phyloP scores from a whole-genome alignment of 805 yeast genomes.

The Kluyveromyces lactis region DNA sequence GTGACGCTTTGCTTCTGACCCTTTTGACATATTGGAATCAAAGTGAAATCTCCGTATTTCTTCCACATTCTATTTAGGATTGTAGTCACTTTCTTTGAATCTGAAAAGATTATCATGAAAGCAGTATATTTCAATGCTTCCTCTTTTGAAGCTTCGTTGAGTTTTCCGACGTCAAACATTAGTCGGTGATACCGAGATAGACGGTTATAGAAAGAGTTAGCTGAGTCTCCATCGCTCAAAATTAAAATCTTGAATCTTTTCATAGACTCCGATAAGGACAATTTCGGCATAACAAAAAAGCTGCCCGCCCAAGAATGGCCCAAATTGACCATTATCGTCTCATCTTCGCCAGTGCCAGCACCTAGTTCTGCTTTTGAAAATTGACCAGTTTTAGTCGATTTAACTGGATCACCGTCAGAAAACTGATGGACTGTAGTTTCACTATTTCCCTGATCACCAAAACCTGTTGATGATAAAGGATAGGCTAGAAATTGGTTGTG shows the following conservation, averaged over 20 bases:
- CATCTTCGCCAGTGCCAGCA: constrained; percentile 13
- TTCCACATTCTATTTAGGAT: constrained; percentile 19
- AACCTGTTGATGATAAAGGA: not conserved
- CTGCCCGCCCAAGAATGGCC: constrained; percentile 19
- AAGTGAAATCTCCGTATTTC: constrained; percentile 13
- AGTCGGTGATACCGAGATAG: constrained; percentile 19
- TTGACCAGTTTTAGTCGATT: not conserved
- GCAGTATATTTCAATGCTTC: constrained; percentile 12
- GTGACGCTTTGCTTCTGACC: constrained; percentile 24
- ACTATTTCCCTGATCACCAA: not conserved
- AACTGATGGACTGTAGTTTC: not conserved
- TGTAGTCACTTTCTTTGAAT: constrained; percentile 18
- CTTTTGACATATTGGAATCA: constrained; percentile 22
- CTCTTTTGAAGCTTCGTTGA: constrained; percentile 13
- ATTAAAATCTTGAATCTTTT: constrained; percentile 19
- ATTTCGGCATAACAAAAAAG: constrained; percentile 29
- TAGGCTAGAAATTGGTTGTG: not conserved
- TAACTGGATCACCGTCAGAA: not conserved
- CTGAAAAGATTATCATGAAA: constrained; percentile 18
- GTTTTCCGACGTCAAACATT: constrained; percentile 18
- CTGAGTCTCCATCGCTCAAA: constrained; percentile 19
- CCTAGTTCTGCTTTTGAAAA: not conserved
- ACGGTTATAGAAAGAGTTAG: constrained; percentile 16
- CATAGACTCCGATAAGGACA: constrained; percentile 16
- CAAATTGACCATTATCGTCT: constrained; percentile 18